phyloP scores from a whole-genome alignment of 352 stramenopile species.

The Aphanomyces stellatus region DNA sequence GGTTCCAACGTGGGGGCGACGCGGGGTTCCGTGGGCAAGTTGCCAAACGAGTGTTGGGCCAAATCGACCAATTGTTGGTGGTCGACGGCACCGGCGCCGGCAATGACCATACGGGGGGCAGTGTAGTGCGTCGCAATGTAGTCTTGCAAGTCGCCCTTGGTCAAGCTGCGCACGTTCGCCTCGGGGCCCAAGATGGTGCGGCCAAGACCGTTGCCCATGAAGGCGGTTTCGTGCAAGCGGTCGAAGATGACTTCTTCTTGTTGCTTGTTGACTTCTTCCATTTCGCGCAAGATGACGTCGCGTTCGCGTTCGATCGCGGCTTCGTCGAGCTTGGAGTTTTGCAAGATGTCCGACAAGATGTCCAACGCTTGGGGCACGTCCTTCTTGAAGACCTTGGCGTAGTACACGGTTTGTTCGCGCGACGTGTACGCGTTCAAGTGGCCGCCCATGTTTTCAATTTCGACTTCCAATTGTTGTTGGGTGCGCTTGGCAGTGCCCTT shows the following conservation, averaged over 20 bases:
- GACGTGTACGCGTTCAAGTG: constrained; percentile 99
- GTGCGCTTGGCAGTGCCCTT: constrained; percentile 97
- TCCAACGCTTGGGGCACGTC: constrained; percentile 96
- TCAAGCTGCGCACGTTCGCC: constrained; percentile 96
- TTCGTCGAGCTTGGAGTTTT: constrained; percentile 97
- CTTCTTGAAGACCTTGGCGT: constrained; percentile 99
- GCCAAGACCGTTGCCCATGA: constrained; percentile 95
- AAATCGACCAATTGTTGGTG: constrained; percentile 97
- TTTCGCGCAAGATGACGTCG: constrained; percentile 99
- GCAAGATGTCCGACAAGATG: constrained; percentile 98
- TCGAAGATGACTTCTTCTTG: constrained; percentile 98
- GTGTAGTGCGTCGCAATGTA: constrained; percentile 99
- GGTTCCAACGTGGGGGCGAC: constrained; percentile 61
- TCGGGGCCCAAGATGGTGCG: constrained; percentile 98
- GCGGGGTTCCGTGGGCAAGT: constrained; percentile 74
- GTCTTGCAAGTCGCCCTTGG: constrained; percentile 89
- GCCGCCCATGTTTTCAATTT: constrained; percentile 99
- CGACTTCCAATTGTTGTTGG: constrained; percentile 97
- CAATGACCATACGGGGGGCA: constrained; percentile 98
- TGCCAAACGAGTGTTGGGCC: constrained; percentile 95
- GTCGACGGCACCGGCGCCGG: constrained; percentile 95
- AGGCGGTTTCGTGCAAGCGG: constrained; percentile 98
- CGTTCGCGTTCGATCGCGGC: constrained; percentile 95
- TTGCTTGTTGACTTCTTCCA: constrained; percentile 99
- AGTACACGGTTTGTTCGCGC: constrained; percentile 99